Evolutionary conservation across 1,139 yeast species (phyloP).

Genomic region (Sugiyamaella paludigena): DNA sequence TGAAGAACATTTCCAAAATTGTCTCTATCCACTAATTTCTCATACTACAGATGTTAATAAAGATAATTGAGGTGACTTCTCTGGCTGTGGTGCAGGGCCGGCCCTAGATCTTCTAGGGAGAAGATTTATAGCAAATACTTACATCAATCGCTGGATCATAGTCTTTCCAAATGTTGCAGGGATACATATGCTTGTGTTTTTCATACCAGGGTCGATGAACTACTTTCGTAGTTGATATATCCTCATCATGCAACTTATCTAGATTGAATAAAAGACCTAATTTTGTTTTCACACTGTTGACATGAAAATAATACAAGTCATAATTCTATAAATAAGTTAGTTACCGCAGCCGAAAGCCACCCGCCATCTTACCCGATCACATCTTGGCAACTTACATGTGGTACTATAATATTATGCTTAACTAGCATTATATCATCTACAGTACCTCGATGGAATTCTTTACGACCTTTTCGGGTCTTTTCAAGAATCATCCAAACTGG

Average conservation of each 20-base stretch:
- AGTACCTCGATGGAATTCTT: slow-evolving; percentile 28
- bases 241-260: slow-evolving; percentile 13
- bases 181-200: slow-evolving; percentile 31
- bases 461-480: slow-evolving; percentile 24
- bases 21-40: slow-evolving; percentile 17
- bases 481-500: slow-evolving; percentile 30
- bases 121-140: too few relatives aligned
- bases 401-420: slow-evolving; percentile 29
- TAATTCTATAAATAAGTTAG: slow-evolving; percentile 17
- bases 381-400: slow-evolving; percentile 19
- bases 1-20: slow-evolving; percentile 14
- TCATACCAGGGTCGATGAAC: slow-evolving; percentile 31
- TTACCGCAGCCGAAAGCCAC: not conserved
- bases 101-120: too few relatives aligned
- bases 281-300: slow-evolving; percentile 23
- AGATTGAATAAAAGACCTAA: slow-evolving; percentile 27
- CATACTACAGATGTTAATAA: slow-evolving; percentile 13
- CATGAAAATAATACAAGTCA: slow-evolving; percentile 27
- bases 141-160: slow-evolving; percentile 29
- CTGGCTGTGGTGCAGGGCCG: not conserved
- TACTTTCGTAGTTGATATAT: slow-evolving; percentile 19
- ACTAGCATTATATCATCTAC: slow-evolving; percentile 32
- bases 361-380: too few relatives aligned
- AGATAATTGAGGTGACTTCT: not conserved
- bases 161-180: slow-evolving; percentile 30